phyloP scores from a whole-genome alignment of 768 basidiomycete species.

The Cubamyces lactineus region DNA sequence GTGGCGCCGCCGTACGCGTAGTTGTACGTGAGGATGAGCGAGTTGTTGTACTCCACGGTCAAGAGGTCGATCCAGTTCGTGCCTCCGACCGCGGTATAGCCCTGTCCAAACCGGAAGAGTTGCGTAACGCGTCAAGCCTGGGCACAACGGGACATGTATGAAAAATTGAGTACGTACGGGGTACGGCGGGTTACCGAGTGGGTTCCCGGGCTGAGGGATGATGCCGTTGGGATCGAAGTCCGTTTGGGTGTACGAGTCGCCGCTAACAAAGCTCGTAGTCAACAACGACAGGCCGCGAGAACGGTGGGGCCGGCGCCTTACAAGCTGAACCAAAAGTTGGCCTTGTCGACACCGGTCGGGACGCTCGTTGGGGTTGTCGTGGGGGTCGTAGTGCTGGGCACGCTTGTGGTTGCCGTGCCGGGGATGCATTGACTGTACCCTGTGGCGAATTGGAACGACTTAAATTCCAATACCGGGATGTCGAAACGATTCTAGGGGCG shows the following conservation, averaged over 20 bases:
- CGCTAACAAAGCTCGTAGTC: constrained; percentile 37
- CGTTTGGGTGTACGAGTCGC: constrained; percentile 64
- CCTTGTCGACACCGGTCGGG: constrained; percentile 7
- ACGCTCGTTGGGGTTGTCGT: constrained; percentile 9
- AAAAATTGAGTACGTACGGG: constrained; percentile 35
- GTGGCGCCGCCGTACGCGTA: constrained; percentile 71
- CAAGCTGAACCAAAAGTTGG: constrained; percentile 64
- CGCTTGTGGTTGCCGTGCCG: constrained; percentile 5
- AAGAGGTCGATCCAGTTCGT: constrained; percentile 63
- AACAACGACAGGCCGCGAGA: neutral
- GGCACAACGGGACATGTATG: neutral
- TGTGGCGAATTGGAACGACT: neutral
- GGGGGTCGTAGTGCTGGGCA: neutral
- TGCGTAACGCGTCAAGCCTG: no score
- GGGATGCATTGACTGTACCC: constrained; percentile 25
- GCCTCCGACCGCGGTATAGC: constrained; percentile 56
- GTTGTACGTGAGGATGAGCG: constrained; percentile 61
- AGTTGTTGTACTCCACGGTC: constrained; percentile 55
- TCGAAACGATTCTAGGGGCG: no score
- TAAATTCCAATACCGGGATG: neutral
- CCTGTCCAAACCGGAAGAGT: constrained; percentile 27
- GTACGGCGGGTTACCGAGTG: constrained; percentile 57
- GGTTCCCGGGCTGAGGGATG: constrained; percentile 50
- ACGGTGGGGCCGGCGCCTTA: constrained; percentile 31
- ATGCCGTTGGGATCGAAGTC: constrained; percentile 47